Percentiles rank a stretch among this genome's conserved stretches.
Evolutionary conservation across 495 filamentous ascomycete genomes (phyloP).

Genomic region (Trichoderma gamsii): DNA sequence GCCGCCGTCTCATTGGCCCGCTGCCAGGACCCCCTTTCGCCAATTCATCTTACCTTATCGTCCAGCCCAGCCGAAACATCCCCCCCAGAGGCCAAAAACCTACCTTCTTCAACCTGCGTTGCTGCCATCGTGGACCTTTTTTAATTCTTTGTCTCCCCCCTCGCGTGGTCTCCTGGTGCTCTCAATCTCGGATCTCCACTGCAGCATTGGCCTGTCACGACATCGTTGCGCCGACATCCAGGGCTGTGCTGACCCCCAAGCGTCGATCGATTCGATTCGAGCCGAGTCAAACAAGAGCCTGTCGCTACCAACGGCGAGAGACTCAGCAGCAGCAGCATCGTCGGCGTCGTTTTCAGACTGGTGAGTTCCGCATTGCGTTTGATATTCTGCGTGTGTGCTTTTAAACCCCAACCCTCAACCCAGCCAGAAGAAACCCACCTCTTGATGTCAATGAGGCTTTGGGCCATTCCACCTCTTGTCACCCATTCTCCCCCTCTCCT

Average conservation of each 20-base stretch:
- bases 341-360: neutral
- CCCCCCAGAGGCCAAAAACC: neutral
- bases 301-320: neutral
- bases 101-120: conserved; percentile 7
- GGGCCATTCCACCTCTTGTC: neutral
- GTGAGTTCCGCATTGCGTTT: neutral
- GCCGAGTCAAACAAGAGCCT: neutral
- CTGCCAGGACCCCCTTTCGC: conserved; percentile 8
- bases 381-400: neutral
- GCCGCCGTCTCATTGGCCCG: neutral
- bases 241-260: no score
- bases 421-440: neutral
- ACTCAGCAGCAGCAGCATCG: neutral
- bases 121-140: conserved; percentile 6
- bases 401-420: neutral
- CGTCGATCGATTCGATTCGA: neutral
- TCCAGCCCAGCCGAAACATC: neutral
- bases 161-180: conserved; percentile 10
- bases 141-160: neutral
- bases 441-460: neutral
- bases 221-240: no score
- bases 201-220: neutral
- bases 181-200: neutral
- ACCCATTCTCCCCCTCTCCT: neutral
- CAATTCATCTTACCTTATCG: conserved; percentile 12